A percentile compares a stretch with the other conserved stretches of the same genome.
These are phyloP conservation scores for Apiospora hydei DNA, from an alignment of 2,329 filamentous ascomycete genomes.

Conservation along the genomic window DNA sequence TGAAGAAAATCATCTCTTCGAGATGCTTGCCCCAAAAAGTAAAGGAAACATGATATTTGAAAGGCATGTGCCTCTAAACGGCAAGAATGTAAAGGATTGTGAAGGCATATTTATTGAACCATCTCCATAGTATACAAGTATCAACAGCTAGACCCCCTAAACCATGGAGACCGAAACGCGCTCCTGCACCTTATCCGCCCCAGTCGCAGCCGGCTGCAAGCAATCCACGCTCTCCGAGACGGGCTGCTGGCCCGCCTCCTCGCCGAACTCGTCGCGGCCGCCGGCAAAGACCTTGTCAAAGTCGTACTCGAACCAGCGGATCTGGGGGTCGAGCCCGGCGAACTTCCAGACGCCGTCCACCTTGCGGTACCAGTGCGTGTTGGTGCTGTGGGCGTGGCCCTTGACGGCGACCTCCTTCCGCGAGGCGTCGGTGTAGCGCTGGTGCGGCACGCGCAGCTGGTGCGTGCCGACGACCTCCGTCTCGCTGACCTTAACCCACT, in stretches of 20 bases:
- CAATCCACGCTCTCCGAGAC: constrained; percentile 21
- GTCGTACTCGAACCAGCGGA: constrained; percentile 65
- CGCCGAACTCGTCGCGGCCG: constrained; percentile 48
- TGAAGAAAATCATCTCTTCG: background rate
- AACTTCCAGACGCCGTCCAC: constrained; percentile 68
- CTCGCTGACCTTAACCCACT: constrained; percentile 64
- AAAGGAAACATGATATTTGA: background rate
- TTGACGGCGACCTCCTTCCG: constrained; percentile 59
- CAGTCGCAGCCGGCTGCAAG: background rate
- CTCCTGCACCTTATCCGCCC: background rate
- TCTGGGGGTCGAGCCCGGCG: constrained; percentile 61
- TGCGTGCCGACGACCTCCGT: constrained; percentile 67
- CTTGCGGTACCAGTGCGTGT: constrained; percentile 65
- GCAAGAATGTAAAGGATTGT: background rate
- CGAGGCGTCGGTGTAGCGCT: constrained; percentile 63
- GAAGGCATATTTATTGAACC: background rate
- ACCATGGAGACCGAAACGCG: background rate
- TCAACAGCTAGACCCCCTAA: too few relatives aligned
- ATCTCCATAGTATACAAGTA: background rate
- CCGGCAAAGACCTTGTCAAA: constrained; percentile 62
- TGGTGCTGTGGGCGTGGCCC: constrained; percentile 66
- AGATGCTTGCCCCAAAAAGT: background rate
- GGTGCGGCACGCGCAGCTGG: constrained; percentile 68
- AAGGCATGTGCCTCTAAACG: background rate
- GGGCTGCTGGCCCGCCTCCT: constrained; percentile 25